Percentiles rank a stretch among this genome's conserved stretches.
phyloP scores from a whole-genome alignment of 441 rosid genomes.

The Populus hybrid region DNA sequence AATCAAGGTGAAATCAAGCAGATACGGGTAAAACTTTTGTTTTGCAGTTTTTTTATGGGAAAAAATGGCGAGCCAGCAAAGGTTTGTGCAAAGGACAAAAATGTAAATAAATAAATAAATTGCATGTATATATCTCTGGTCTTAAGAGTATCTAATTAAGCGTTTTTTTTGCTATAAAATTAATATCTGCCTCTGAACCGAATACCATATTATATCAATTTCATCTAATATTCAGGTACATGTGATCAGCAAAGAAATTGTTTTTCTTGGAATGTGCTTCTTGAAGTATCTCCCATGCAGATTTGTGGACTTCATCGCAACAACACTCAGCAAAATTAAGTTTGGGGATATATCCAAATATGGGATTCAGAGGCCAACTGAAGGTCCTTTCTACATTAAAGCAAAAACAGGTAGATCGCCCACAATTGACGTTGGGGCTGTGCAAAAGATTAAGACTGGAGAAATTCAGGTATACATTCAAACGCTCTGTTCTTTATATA shows the following conservation, averaged over 20 bases:
- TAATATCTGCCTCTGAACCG: not conserved
- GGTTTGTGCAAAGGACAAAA: too few species aligned
- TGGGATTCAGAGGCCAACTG: conserved; percentile 42
- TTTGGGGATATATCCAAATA: conserved; percentile 30
- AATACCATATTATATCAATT: too few species aligned
- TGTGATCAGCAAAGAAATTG: conserved; percentile 35
- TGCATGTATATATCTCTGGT: too few species aligned
- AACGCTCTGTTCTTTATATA: not conserved
- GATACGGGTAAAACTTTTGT: not conserved
- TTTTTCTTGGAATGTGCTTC: conserved; percentile 35
- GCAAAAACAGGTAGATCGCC: conserved; percentile 36
- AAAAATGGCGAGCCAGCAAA: too few species aligned
- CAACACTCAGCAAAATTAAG: conserved; percentile 18
- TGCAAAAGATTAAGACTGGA: conserved; percentile 27
- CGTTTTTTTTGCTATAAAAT: too few species aligned
- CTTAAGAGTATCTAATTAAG: too few species aligned
- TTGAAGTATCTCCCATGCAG: conserved; percentile 27
- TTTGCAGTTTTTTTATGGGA: not conserved
- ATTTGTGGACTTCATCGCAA: conserved; percentile 32
- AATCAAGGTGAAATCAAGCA: not conserved
- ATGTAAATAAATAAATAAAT: too few species aligned
- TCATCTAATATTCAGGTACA: conserved; percentile 32
- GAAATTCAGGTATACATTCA: conserved; percentile 22
- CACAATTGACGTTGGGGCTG: conserved; percentile 52
- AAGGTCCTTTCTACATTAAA: conserved; percentile 42